Conservation (phyloP, 192 early-diverging fungal genomes). For the Entrophospora sp. region DNA sequence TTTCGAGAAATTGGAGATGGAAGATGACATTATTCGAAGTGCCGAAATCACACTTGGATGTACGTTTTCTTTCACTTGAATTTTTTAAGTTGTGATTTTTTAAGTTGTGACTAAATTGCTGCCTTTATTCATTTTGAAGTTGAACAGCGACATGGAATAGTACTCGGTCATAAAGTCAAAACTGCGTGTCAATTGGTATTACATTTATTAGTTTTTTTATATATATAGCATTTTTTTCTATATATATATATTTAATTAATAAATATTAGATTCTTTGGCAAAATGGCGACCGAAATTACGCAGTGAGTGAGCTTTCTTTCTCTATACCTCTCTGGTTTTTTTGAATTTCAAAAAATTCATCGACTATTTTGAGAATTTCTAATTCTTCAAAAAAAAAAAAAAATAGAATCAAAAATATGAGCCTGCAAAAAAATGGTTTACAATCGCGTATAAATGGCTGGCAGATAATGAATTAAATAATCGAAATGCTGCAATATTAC, state of each 20-base stretch:
- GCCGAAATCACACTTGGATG: constrained; percentile 16
- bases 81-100: not conserved
- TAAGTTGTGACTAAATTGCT: not conserved
- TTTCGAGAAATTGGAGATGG: not conserved
- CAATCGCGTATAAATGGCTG: constrained; percentile 10
- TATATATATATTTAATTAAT: not conserved
- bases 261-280: constrained; percentile 17
- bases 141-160: constrained; percentile 17
- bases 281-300: constrained; percentile 15
- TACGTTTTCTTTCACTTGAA: not conserved
- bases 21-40: constrained; percentile 1
- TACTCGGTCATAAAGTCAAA: constrained; percentile 2
- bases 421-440: constrained; percentile 8
- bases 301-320: too few species aligned
- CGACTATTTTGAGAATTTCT: not conserved
- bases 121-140: not conserved
- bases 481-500: constrained; percentile 17
- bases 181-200: constrained; percentile 17
- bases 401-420: constrained; percentile 9
- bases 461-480: not conserved
- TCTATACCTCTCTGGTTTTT: too few species aligned
- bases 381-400: not conserved
- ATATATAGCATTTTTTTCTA: not conserved
- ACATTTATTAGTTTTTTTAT: not conserved
- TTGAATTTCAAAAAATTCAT: too few species aligned